phyloP scores from a whole-genome alignment of 1,284 basidiomycete species.

The Inonotus obliquus region DNA sequence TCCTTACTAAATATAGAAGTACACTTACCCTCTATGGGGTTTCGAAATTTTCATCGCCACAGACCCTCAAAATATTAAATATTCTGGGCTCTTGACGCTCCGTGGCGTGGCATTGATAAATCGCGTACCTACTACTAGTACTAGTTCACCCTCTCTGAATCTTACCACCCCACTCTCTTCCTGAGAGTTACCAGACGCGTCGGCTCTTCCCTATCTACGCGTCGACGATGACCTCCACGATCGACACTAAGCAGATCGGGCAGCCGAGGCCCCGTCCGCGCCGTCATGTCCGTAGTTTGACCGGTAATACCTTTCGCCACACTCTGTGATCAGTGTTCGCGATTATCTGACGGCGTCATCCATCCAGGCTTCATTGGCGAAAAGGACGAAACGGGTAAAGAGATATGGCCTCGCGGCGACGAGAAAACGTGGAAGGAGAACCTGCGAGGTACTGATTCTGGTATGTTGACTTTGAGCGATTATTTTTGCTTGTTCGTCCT shows the following conservation, averaged over 20 bases:
- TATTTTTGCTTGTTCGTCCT: conserved; percentile 2
- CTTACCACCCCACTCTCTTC: background rate
- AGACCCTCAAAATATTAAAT: background rate
- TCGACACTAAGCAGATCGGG: conserved; percentile 65
- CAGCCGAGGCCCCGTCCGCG: conserved; percentile 47
- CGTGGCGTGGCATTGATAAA: background rate
- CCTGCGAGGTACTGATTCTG: conserved; percentile 51
- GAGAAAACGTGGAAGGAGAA: conserved; percentile 75
- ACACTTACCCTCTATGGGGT: background rate
- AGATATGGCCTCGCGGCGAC: conserved; percentile 83
- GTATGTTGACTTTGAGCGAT: conserved; percentile 33
- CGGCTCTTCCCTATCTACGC: background rate
- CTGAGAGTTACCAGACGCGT: background rate
- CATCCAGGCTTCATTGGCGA: conserved; percentile 68
- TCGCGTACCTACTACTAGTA: background rate
- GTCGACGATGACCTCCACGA: conserved; percentile 40
- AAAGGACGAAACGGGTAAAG: conserved; percentile 66
- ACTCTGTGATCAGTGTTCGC: background rate
- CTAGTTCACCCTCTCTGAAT: background rate
- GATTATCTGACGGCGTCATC: conserved; percentile 4
- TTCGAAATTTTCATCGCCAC: background rate
- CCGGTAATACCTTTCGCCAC: conserved; percentile 40
- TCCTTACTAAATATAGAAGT: background rate
- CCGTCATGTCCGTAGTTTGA: conserved; percentile 70
- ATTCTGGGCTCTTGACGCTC: background rate